Conservation (phyloP, 306 rosid genomes). For the Gillenia trifoliata region DNA sequence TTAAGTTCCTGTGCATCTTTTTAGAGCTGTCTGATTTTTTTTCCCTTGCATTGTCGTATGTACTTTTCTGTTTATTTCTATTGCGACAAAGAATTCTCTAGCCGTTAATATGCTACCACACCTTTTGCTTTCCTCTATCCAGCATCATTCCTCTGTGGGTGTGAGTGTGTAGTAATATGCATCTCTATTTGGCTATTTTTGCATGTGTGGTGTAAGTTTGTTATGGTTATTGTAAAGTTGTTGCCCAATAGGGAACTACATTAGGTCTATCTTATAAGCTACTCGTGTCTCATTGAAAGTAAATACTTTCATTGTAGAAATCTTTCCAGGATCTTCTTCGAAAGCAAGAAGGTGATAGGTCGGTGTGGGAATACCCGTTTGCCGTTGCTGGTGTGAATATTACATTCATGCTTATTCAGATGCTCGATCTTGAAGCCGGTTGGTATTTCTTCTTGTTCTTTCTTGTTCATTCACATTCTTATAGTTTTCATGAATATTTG, state of each 20-base stretch:
- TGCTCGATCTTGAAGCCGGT: slow-evolving; percentile 99
- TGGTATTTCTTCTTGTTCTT: slow-evolving; percentile 18
- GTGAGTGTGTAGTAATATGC: not conserved
- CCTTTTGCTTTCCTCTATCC: not conserved
- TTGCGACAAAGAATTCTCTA: not conserved
- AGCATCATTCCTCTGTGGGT: not conserved
- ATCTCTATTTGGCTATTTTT: not conserved
- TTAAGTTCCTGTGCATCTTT: not conserved
- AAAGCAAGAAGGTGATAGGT: slow-evolving; percentile 96
- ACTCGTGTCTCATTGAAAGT: slow-evolving; percentile 6
- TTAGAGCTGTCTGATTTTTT: not conserved
- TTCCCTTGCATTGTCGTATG: not conserved
- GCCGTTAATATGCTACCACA: not conserved
- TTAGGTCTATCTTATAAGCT: slow-evolving; percentile 17
- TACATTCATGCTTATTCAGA: slow-evolving; percentile 97
- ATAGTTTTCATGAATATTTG: not conserved
- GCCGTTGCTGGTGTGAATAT: slow-evolving; percentile 99
- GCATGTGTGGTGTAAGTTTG: not conserved
- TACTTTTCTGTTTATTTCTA: not conserved
- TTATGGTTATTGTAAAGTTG: not conserved
- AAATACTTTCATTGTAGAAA: slow-evolving; percentile 54
- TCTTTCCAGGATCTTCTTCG: slow-evolving; percentile 93
- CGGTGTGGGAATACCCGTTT: slow-evolving; percentile 99
- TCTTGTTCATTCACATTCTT: slow-evolving; percentile 4
- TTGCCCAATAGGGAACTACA: not conserved